Base-by-base conservation (phyloP, 345 rosid species). In the Eucalyptus globulus region DNA sequence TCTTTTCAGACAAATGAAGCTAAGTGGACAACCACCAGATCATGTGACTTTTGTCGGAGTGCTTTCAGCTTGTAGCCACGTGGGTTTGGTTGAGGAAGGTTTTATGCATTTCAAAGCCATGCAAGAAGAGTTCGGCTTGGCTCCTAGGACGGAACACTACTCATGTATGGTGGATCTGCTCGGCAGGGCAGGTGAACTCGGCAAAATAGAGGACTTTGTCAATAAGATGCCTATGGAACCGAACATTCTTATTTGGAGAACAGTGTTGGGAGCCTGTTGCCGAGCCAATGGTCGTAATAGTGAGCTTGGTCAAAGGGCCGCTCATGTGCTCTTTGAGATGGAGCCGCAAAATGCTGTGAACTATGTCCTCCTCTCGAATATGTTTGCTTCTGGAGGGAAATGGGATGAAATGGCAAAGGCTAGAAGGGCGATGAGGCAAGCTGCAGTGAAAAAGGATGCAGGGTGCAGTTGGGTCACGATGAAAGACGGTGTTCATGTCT, bases 391-490 rank as follows among this genome's bases (percentile, higher is more conserved):
- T 37, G 96, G 96, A 49, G 97, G 93, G 53, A 95, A 93, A 86
- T 97, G 99, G 99, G 96, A 93, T 80, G 98, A 94, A 87, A 93
- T 97, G 91, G 96, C 92, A 56, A 91, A 90, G 56, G 95, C 98
- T 65, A 94, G 99, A 90, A 94, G 86, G 91, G 94, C 92, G 88
- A 96, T 97, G 99, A 92, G 92, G 91, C 94, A 92, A 89, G 96
- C 97, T 26, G 94, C 90, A 9, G 99, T 93, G 89, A 96, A 94
- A 90, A 97, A 97, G 90, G 99, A 97, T 92, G 98, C 98, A 12
- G 99, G 99, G 54, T 96, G 96, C 87, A 96, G 99, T 89, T 97
- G 99, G 99, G 99, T 97, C 47, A 95, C 95, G 44, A 96, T 96
- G 99, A 96, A 95, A 69, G 99, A 96, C 83, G 98, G 98, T 5